These are phyloP conservation scores for Aspergillus nanangensis DNA, from an alignment of 495 filamentous ascomycete species.

Conservation along the genomic window DNA sequence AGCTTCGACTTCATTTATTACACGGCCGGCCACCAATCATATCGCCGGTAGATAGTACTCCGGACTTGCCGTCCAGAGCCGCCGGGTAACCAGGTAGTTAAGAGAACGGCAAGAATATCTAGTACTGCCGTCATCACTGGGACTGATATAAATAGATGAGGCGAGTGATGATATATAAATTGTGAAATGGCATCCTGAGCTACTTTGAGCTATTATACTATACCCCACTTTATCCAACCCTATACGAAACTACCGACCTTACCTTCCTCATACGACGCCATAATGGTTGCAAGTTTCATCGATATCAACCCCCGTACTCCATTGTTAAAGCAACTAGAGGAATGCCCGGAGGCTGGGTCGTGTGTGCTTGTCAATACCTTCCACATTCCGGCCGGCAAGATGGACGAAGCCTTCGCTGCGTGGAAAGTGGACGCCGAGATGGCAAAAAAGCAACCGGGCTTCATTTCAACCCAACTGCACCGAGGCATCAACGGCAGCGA, in stretches of 20 bases:
- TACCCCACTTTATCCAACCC: not conserved
- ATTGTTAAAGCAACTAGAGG: slow-evolving; percentile 1
- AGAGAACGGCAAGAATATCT: not conserved
- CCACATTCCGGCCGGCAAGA: slow-evolving; percentile 3
- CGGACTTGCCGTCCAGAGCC: too few relatives aligned
- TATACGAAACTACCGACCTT: not conserved
- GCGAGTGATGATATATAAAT: too few relatives aligned
- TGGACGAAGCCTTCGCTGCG: slow-evolving; percentile 1
- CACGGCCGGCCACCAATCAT: too few relatives aligned
- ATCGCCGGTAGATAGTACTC: not conserved
- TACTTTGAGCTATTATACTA: not conserved
- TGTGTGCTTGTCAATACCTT: slow-evolving; percentile 2
- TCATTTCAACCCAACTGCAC: slow-evolving; percentile 2
- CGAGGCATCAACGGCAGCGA: slow-evolving; percentile 3
- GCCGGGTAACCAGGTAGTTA: not conserved
- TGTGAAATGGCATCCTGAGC: too few relatives aligned
- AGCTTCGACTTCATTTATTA: too few relatives aligned
- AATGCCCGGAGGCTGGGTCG: not conserved
- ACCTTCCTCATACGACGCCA: not conserved
- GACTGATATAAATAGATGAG: too few relatives aligned
- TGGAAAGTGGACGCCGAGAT: slow-evolving; percentile 1
- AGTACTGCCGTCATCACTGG: not conserved
- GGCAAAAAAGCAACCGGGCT: not conserved
- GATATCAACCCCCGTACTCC: slow-evolving; percentile 3
- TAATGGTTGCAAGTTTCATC: slow-evolving; percentile 1